Base-by-base conservation (phyloP, 768 basidiomycete species). In the Tulasnella sp. region DNA sequence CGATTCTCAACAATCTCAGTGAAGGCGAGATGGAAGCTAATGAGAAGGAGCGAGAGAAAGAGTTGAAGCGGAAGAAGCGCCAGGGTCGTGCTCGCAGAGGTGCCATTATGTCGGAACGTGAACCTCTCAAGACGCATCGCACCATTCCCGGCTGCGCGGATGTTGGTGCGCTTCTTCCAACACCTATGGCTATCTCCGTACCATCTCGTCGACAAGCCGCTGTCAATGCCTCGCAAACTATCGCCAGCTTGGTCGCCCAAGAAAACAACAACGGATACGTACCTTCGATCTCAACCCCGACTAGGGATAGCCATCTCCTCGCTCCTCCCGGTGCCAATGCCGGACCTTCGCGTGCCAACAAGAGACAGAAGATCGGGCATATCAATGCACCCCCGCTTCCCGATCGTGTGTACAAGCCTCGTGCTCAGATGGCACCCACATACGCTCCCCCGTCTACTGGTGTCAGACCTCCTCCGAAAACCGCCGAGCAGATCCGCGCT, bases 21-120 rank as follows among this genome's bases (percentile, higher is more conserved):
- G 92, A 93, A 72, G 90, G 90, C 74, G 95, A 98, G 74, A 85
- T 98, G 72, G 94, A 95, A 75, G 83, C 89, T 71, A 89, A 87
- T 75, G 96, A 99, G 79, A 91, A 90, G 78, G 95, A 97, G 74
- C 86, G 94, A 73, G 97, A 99, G 79, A 94, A 95, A 81, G 95
- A 98, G 75, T 84, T 90, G 76, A 91, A 87, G 76, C 76, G 82
- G 32, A 90, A 90, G 78, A 89, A 94, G 74, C 83, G 92, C 62
- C 91, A 94, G 77, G 88, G 92, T 67, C 90, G 91, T 76, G 93
- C 91, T 1, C 87, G 97, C 40, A 77, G 81, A 52, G 93, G 94
- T 16, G 84, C 94, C 72, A 87, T 87, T 3, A 82, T 98, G 32
- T 95, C 97, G 0, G 97, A 99, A 78, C 89, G 96, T 59, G 96